These are phyloP conservation scores for Sporothrix schenckii DNA, from an alignment of 2,329 filamentous ascomycete species.

Conservation along the genomic window DNA sequence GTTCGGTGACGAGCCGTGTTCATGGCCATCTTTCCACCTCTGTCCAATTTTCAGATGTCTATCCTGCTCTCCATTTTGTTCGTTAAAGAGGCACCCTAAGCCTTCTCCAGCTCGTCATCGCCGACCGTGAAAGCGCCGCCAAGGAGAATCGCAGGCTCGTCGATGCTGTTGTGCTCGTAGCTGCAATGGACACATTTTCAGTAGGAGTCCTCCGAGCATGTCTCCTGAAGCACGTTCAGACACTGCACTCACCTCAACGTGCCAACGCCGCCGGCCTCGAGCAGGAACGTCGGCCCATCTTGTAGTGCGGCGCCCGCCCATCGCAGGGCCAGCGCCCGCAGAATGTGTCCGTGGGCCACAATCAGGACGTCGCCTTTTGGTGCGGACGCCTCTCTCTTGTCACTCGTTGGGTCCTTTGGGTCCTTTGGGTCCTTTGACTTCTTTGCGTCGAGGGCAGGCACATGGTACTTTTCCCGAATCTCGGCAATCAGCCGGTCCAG, in stretches of 20 bases:
- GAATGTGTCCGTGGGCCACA: conserved; percentile 87
- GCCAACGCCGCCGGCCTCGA: conserved; percentile 88
- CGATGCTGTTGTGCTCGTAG: conserved; percentile 77
- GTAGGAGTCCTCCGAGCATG: conserved; percentile 1
- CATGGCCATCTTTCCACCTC: no score
- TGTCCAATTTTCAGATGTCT: background rate
- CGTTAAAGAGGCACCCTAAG: background rate
- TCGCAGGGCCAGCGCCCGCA: conserved; percentile 83
- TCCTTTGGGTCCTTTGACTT: conserved; percentile 42
- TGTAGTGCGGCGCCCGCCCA: conserved; percentile 76
- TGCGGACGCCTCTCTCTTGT: conserved; percentile 36
- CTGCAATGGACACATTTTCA: conserved; percentile 45
- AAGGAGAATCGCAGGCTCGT: conserved; percentile 78
- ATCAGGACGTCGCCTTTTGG: conserved; percentile 67
- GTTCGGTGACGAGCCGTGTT: no score
- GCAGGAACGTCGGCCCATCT: conserved; percentile 74
- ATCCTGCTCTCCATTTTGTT: background rate
- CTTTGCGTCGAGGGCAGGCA: conserved; percentile 44
- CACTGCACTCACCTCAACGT: conserved; percentile 65
- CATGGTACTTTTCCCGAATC: conserved; percentile 68
- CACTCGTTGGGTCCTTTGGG: background rate
- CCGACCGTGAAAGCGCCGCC: conserved; percentile 69
- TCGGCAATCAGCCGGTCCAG: conserved; percentile 76
- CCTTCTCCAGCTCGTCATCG: conserved; percentile 37
- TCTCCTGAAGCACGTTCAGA: background rate